Percentiles rank a stretch among this genome's conserved stretches.
phyloP scores from a whole-genome alignment of 106 monocot genomes.

The Vanilla planifolia region DNA sequence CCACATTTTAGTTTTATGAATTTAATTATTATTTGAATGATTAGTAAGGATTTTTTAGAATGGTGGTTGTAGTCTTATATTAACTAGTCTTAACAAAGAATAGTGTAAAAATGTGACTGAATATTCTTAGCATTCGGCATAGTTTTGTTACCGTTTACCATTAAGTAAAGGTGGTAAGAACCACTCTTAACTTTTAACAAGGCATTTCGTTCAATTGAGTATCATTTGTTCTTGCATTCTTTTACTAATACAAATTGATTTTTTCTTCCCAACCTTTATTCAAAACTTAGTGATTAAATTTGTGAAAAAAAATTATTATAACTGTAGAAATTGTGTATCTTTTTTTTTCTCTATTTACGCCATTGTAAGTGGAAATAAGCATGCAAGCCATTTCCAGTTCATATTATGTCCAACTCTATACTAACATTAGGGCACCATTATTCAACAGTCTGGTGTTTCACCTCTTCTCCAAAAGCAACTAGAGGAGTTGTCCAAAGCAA shows the following conservation, averaged over 20 bases:
- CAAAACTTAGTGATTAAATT: not conserved
- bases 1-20: too few relatives aligned
- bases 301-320: not conserved
- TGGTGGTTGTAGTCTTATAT: too few relatives aligned
- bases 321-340: too few relatives aligned
- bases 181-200: not conserved
- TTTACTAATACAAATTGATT: not conserved
- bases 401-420: not conserved
- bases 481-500: constrained; percentile 52
- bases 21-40: too few relatives aligned
- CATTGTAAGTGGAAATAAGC: not conserved
- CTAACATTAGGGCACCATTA: not conserved
- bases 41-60: too few relatives aligned
- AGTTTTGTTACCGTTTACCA: not conserved
- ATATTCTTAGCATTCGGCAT: too few relatives aligned
- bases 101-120: too few relatives aligned
- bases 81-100: too few relatives aligned
- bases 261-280: not conserved
- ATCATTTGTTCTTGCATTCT: not conserved
- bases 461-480: constrained; percentile 72
- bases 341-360: not conserved
- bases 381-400: not conserved
- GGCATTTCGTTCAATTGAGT: not conserved
- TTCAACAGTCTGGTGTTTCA: constrained; percentile 69
- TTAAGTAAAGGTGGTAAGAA: not conserved